phyloP scores from a whole-genome alignment of 768 basidiomycete species.

The Phlebiopsis gigantea region DNA sequence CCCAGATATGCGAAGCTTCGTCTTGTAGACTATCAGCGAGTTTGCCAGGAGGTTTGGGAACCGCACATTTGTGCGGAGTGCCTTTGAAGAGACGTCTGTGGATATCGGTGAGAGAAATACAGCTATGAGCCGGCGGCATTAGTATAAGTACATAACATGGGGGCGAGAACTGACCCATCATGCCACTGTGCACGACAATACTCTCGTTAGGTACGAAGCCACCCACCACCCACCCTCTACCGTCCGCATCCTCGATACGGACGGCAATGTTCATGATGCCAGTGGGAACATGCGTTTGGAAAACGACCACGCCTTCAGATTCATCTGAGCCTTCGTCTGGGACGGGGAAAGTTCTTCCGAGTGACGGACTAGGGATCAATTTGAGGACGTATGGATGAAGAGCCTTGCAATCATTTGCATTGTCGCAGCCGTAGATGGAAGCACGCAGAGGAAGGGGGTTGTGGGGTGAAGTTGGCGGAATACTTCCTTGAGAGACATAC shows the following conservation, averaged over 20 bases:
- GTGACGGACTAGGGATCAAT: conserved; percentile 57
- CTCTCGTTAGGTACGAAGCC: conserved; percentile 37
- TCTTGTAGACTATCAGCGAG: conserved; percentile 56
- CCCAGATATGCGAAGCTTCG: background rate
- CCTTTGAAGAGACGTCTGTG: conserved; percentile 6
- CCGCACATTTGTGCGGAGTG: conserved; percentile 34
- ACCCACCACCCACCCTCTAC: conserved; percentile 58
- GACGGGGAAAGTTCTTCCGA: conserved; percentile 52
- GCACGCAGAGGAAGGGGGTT: conserved; percentile 39
- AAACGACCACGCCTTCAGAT: conserved; percentile 67
- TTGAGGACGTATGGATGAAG: conserved; percentile 43
- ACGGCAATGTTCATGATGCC: conserved; percentile 47
- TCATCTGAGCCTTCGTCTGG: conserved; percentile 69
- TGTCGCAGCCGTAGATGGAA: conserved; percentile 42
- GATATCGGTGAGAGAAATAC: conserved; percentile 8
- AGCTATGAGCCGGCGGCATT: background rate
- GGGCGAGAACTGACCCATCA: conserved; percentile 39
- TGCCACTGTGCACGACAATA: conserved; percentile 29
- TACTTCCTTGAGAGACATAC: conserved; percentile 56
- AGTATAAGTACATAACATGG: background rate
- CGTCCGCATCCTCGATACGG: conserved; percentile 42
- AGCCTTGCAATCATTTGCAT: conserved; percentile 9
- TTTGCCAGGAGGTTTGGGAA: conserved; percentile 56
- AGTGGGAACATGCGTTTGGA: conserved; percentile 41
- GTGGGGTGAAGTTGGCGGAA: conserved; percentile 47